Conservation (phyloP, 768 basidiomycete genomes). For the Termitomyces sp. region DNA sequence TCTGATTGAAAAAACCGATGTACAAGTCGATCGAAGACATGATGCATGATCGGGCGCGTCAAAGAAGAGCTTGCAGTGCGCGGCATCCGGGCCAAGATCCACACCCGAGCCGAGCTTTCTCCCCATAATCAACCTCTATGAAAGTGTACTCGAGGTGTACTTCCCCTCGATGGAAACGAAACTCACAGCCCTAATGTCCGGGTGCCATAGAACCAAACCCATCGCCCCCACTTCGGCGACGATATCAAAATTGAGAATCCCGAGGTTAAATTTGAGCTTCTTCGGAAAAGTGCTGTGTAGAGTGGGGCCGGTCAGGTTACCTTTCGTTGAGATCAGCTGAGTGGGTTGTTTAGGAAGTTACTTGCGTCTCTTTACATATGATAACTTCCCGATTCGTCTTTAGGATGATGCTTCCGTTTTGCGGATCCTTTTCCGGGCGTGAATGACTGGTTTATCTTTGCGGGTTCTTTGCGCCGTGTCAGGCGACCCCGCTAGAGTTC, state of each 20-base stretch:
- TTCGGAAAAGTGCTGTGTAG: background rate
- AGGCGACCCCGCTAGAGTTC: too few relatives aligned
- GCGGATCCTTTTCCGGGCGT: background rate
- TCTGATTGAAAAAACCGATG: background rate
- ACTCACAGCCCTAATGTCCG: background rate
- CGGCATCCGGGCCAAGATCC: background rate
- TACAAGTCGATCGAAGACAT: background rate
- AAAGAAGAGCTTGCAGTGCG: background rate
- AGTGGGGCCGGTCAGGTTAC: background rate
- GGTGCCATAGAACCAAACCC: background rate
- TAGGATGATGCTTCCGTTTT: background rate
- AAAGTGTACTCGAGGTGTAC: too few relatives aligned
- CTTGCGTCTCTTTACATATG: background rate
- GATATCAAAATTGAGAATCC: background rate
- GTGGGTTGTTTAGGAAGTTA: background rate
- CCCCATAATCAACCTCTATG: background rate
- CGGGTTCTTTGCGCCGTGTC: too few relatives aligned
- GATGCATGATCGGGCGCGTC: background rate
- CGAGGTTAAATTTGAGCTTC: background rate
- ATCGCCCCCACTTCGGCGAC: background rate
- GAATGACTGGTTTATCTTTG: too few relatives aligned
- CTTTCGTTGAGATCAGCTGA: background rate
- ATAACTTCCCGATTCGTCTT: background rate
- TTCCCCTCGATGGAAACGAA: background rate
- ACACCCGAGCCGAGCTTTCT: background rate